Evolutionary conservation across 768 basidiomycete species (phyloP), one percentile per base, ranked within the genome.

Genomic region (Pilatotrama ljubarskyi): DNA sequence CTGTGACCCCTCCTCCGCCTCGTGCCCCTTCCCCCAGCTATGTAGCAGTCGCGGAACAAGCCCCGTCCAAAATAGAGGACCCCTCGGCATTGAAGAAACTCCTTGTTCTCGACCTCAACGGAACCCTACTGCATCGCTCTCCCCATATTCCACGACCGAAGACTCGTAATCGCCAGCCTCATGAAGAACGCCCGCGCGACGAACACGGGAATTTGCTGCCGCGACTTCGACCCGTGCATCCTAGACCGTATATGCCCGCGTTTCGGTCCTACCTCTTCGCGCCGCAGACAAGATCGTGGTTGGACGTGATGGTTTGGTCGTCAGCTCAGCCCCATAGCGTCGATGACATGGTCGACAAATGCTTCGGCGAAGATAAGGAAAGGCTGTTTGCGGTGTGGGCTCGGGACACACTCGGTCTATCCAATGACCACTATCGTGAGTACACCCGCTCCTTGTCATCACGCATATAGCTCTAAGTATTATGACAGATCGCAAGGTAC

Each of bases 281-380:
- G 49, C 73, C 80, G 0, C 64, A 76, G 17, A 90, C 86, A n/a
- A 76, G 73, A 35, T 66, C 67, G 14, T 91, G 90, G 88, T 78
- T 93, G 18, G 89, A 92, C 58, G 85, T 88, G 4, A 93, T 93
- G 88, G 82, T 95, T 4, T 95, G 92, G 92, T 90, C 88, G 68
- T 90, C 88, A 2, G 92, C 92, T 4, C 90, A 92, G 68, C 90
- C 91, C 1, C 86, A 86, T 50, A 91, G 83, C 68, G 91, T 92
- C 9, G 71, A 74, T 0, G 85, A 87, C 64, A 93, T 94, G 92
- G 87, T 90, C 0, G 70, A 81, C 20, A 77, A 76, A 36, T 79
- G 80, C 35, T 91, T 93, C 68, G 82, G 78, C 11, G 66, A 73
- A 5, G 53, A 71, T 0, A 68, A 72, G 25, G 73, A 74, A 51